Conservation (phyloP, 2,329 filamentous ascomycete genomes). For the Microthyrium microscopicum region DNA sequence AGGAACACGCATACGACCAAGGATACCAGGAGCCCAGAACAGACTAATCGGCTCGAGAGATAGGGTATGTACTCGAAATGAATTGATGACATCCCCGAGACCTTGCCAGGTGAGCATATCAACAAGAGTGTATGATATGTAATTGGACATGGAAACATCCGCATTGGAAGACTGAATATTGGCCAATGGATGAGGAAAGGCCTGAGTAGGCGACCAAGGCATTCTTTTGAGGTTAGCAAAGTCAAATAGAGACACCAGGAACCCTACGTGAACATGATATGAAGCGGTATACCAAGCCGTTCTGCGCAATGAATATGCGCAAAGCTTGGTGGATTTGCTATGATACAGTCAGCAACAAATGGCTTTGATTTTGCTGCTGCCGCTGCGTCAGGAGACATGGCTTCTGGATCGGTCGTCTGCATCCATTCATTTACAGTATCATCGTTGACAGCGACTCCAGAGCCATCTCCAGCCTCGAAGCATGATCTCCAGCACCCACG, state of each 20-base stretch:
- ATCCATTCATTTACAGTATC: constrained; percentile 36
- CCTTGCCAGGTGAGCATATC: constrained; percentile 55
- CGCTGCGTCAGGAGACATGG: neutral
- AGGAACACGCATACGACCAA: constrained; percentile 8
- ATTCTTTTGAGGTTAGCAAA: constrained; percentile 5
- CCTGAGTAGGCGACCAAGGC: constrained; percentile 10
- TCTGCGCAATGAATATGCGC: constrained; percentile 10
- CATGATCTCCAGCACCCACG: constrained; percentile 76
- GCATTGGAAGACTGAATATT: constrained; percentile 59
- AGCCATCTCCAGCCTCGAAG: constrained; percentile 59
- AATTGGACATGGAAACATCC: constrained; percentile 58
- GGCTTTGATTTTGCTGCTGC: constrained; percentile 3
- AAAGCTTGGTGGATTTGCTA: constrained; percentile 10
- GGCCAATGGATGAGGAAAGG: constrained; percentile 60
- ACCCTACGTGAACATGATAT: constrained; percentile 10
- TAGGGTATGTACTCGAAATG: constrained; percentile 52
- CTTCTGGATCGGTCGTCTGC: constrained; percentile 14
- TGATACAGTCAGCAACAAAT: constrained; percentile 10
- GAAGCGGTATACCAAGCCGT: constrained; percentile 9
- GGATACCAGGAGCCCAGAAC: constrained; percentile 9
- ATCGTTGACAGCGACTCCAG: constrained; percentile 33
- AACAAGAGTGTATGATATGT: constrained; percentile 63
- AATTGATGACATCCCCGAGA: constrained; percentile 61
- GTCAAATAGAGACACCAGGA: neutral
- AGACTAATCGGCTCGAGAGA: constrained; percentile 47